phyloP scores from a whole-genome alignment of 768 basidiomycete genomes.

The Leucogyrophana mollusca region DNA sequence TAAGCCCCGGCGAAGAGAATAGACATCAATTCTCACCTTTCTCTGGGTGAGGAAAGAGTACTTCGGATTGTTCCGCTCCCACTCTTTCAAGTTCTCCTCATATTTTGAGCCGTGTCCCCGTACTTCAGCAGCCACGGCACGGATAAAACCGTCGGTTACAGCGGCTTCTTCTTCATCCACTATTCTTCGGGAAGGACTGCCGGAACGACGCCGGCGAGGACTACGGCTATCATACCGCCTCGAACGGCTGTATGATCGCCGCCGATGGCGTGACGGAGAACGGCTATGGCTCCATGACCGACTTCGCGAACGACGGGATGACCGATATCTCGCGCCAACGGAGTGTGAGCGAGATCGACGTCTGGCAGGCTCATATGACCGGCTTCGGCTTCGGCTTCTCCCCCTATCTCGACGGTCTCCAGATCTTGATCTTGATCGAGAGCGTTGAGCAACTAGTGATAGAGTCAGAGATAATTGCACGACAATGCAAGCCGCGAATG shows the following conservation, averaged over 20 bases:
- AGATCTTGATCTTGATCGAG: constrained; percentile 33
- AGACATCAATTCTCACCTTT: constrained; percentile 40
- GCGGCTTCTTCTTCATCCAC: constrained; percentile 56
- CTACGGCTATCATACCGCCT: constrained; percentile 42
- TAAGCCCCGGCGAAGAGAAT: constrained; percentile 4
- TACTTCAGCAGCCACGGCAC: constrained; percentile 83
- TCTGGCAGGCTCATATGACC: constrained; percentile 26
- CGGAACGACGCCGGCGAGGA: constrained; percentile 41
- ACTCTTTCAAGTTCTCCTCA: constrained; percentile 68
- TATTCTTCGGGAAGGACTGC: constrained; percentile 26
- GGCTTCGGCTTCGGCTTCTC: constrained; percentile 22
- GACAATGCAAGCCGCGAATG: constrained; percentile 3
- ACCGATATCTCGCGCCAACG: constrained; percentile 32
- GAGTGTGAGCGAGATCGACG: constrained; percentile 35
- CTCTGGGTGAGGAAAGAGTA: constrained; percentile 71
- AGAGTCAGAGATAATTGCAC: not conserved
- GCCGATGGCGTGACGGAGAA: constrained; percentile 39
- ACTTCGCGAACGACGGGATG: constrained; percentile 49
- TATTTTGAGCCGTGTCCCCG: constrained; percentile 78
- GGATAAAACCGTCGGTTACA: constrained; percentile 83
- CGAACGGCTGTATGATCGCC: constrained; percentile 41
- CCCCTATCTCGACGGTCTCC: constrained; percentile 22
- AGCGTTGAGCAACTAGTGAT: constrained; percentile 21
- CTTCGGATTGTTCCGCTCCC: constrained; percentile 79
- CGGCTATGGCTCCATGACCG: constrained; percentile 43